Base-by-base conservation (phyloP, 345 rosid genomes). In the Camelina sativa region DNA sequence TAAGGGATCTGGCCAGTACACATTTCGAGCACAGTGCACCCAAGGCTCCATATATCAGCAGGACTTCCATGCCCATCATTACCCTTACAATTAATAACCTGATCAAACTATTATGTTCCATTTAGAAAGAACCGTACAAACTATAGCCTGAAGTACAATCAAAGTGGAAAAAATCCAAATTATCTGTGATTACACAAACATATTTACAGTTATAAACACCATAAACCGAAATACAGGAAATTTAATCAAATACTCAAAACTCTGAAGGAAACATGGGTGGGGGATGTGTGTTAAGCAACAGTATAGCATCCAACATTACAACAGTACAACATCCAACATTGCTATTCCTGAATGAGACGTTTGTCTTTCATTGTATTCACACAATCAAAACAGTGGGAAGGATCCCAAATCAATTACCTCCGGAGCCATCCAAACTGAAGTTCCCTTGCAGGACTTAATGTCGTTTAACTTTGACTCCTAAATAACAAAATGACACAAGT, bases 371-470 rank as follows among this genome's bases (percentile, higher is more conserved):
- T 23, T 57, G 35, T 25, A 48, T 74, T 66, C 56, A 66, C 44
- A 66, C 6, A 58, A 68, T 41, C 40, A 61, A 60, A 68, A 30
- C 48, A 53, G 52, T 62, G 12, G 8, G 32, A 65, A 1, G 10
- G 50, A 28, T 67, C 40, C 25, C 22, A 15, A 60, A 59, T 41
- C 5, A 41, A 61, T 11, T 73, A 93, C 98, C 97, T 93, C 97
- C 40, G 98, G 98, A 47, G 97, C 98, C 97, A 89, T 93, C 98
- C 97, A 93, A 77, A 86, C 89, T 70, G 90, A 86, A 69, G 98
- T 88, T 71, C 97, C 97, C 79, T 77, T 86, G 87, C 85, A 84
- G 53, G 97, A 89, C 87, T 87, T 85, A 50, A 88, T 88, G 82
- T 91, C 92, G 72, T 93, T 89, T 8, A 89, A 47, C 79, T 72